Conservation (phyloP, 371 early-diverging fungal genomes). For the Catenaria anguillulae region DNA sequence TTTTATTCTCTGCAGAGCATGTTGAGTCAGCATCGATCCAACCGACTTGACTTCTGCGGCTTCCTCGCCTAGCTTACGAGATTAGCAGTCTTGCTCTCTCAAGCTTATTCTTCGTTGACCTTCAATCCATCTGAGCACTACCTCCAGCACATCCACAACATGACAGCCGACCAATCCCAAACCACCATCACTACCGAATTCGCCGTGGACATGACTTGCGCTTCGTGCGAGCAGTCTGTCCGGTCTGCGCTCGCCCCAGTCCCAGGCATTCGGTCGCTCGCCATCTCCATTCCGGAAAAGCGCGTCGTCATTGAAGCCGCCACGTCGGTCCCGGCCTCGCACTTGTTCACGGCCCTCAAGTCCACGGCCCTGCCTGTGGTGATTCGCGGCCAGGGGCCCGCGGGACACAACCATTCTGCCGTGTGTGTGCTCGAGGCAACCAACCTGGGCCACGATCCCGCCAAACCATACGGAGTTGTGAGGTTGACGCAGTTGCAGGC, state of each 20-base stretch:
- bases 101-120: too few relatives aligned
- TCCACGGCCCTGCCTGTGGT: slow-evolving; percentile 33
- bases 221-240: slow-evolving; percentile 52
- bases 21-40: too few relatives aligned
- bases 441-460: slow-evolving; percentile 21
- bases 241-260: slow-evolving; percentile 33
- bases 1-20: too few relatives aligned
- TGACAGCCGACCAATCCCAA: not conserved
- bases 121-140: too few relatives aligned
- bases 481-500: slow-evolving; percentile 60
- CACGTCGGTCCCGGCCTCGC: not conserved
- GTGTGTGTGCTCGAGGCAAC: slow-evolving; percentile 71
- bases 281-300: slow-evolving; percentile 39
- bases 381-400: slow-evolving; percentile 59
- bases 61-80: too few relatives aligned
- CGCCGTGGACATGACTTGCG: slow-evolving; percentile 70
- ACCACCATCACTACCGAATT: slow-evolving; percentile 36
- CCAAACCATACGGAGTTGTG: slow-evolving; percentile 52
- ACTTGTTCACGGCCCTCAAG: not conserved
- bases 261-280: slow-evolving; percentile 24
- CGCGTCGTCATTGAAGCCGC: slow-evolving; percentile 28
- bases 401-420: slow-evolving; percentile 46
- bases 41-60: too few relatives aligned
- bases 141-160: not conserved
- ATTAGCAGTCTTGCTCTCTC: too few relatives aligned